These are phyloP conservation scores for Mycena pura DNA, from an alignment of 768 basidiomycete species.

Conservation along the genomic window DNA sequence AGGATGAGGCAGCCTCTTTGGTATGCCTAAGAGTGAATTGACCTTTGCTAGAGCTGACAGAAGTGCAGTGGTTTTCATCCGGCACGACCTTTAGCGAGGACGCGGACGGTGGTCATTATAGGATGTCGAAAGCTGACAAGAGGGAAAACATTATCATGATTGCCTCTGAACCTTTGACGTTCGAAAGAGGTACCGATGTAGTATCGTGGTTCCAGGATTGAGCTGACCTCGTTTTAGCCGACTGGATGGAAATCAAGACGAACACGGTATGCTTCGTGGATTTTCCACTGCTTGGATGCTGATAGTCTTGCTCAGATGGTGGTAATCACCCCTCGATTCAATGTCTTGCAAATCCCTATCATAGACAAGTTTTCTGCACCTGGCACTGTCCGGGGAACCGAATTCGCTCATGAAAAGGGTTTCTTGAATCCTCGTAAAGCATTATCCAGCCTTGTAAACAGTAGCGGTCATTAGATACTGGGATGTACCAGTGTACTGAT, in stretches of 20 bases:
- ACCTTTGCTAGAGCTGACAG: not conserved
- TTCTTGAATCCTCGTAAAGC: constrained; percentile 63
- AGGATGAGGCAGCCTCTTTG: constrained; percentile 91
- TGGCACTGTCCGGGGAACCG: constrained; percentile 67
- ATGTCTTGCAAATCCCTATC: constrained; percentile 93
- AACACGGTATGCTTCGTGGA: constrained; percentile 47
- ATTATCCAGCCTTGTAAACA: constrained; percentile 15
- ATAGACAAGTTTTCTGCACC: constrained; percentile 92
- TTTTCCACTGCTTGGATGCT: not conserved
- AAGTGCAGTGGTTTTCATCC: constrained; percentile 85
- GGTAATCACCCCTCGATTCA: constrained; percentile 95
- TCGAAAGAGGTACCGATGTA: constrained; percentile 76
- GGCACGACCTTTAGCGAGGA: constrained; percentile 94
- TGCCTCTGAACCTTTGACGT: constrained; percentile 93
- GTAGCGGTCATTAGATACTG: not conserved
- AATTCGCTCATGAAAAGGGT: constrained; percentile 89
- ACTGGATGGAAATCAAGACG: constrained; percentile 99
- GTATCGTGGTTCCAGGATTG: not conserved
- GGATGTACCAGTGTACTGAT: constrained; percentile 1
- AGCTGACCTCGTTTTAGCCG: constrained; percentile 54
- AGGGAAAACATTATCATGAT: constrained; percentile 97
- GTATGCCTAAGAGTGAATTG: constrained; percentile 43
- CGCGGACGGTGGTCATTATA: constrained; percentile 87
- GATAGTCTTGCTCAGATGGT: constrained; percentile 66
- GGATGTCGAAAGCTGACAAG: constrained; percentile 96